phyloP scores from a whole-genome alignment of 805 yeast genomes.

The Clavispora carvajalis region DNA sequence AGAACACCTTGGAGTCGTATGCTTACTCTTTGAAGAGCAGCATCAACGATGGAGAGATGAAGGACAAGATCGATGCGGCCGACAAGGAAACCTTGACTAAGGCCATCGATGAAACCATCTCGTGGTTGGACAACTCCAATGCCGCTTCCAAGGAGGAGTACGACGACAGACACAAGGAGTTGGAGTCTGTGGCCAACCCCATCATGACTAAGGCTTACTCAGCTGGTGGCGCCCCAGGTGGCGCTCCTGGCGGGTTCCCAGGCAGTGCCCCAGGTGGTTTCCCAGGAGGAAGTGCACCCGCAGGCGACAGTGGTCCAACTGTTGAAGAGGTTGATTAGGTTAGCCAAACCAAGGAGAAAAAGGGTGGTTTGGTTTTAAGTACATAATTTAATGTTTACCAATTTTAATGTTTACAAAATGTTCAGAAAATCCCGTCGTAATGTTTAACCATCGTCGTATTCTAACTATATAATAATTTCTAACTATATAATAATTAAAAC shows the following conservation, averaged over 20 bases:
- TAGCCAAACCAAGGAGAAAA: neutral
- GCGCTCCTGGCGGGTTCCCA: constrained; percentile 17
- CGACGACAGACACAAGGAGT: constrained; percentile 36
- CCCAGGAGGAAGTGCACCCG: constrained; percentile 12
- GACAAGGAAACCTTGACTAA: constrained; percentile 9
- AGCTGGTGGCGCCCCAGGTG: constrained; percentile 21
- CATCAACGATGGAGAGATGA: constrained; percentile 29
- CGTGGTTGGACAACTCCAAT: constrained; percentile 35
- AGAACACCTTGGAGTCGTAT: constrained; percentile 83
- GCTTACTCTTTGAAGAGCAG: constrained; percentile 79
- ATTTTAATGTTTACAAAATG: too few relatives aligned
- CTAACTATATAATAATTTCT: too few relatives aligned
- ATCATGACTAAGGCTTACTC: constrained; percentile 32
- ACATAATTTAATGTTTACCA: neutral
- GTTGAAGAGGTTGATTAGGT: constrained; percentile 12
- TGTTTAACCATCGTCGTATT: too few relatives aligned
- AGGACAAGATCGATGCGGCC: constrained; percentile 17
- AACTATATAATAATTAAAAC: too few relatives aligned
- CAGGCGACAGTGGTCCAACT: constrained; percentile 21
- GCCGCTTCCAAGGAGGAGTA: constrained; percentile 40
- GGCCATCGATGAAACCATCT: constrained; percentile 10
- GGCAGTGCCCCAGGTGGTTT: constrained; percentile 19
- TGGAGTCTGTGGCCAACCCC: constrained; percentile 37
- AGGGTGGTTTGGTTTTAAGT: neutral
- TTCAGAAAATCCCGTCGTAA: too few relatives aligned